These are phyloP conservation scores for Solanum pinnatisectum DNA, from an alignment of 257 asterid genomes.

Conservation along the genomic window DNA sequence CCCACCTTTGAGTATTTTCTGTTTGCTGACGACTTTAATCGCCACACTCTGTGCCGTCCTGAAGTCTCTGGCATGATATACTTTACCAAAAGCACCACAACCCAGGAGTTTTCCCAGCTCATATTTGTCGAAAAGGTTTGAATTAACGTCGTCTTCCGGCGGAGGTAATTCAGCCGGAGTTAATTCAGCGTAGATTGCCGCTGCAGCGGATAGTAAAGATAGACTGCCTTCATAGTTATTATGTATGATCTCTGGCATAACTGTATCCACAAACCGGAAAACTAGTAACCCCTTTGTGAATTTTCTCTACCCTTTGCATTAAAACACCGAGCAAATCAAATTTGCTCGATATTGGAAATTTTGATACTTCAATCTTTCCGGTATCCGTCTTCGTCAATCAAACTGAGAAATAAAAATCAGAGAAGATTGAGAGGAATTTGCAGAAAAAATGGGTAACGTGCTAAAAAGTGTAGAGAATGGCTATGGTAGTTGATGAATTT, in stretches of 20 bases:
- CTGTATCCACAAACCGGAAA: neutral
- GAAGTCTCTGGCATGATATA: slow-evolving; percentile 52
- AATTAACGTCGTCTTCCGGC: neutral
- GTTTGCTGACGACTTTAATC: slow-evolving; percentile 53
- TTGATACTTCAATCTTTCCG: neutral
- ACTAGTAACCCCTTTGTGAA: neutral
- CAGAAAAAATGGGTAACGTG: neutral
- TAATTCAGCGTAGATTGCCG: neutral
- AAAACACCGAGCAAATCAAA: neutral
- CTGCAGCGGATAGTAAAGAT: neutral
- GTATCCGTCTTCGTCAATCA: neutral
- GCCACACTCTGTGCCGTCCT: slow-evolving; percentile 55
- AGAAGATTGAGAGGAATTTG: neutral
- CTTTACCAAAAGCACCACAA: slow-evolving; percentile 75
- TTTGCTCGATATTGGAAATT: neutral
- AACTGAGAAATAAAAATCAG: neutral
- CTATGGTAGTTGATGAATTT: neutral
- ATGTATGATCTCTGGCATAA: neutral
- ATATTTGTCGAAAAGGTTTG: slow-evolving; percentile 34
- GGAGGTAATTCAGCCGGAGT: neutral
- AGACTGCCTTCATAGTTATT: neutral
- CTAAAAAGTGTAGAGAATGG: neutral
- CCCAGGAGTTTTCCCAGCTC: slow-evolving; percentile 69
- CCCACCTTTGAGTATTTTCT: slow-evolving; percentile 30
- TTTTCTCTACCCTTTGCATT: neutral